A percentile compares a stretch with the other conserved stretches of the same genome.
Conservation (phyloP, 2,329 filamentous ascomycete species). For the Calonectria leucothoes region DNA sequence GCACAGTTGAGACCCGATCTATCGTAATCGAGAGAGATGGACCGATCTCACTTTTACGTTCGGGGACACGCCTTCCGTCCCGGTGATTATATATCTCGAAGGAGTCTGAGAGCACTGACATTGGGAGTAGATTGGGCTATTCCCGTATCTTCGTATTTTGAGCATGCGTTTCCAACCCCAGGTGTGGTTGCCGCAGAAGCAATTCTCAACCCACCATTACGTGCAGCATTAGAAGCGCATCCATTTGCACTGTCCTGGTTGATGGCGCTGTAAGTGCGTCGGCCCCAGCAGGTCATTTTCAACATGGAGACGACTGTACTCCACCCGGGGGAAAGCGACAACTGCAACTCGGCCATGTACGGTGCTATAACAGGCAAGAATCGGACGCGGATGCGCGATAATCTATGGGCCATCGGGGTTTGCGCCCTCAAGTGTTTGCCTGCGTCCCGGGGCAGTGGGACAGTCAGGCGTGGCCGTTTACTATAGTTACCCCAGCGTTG, state of each 20-base stretch:
- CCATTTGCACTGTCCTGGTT: not conserved
- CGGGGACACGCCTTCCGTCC: not conserved
- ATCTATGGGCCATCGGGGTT: not conserved
- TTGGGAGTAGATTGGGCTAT: not conserved
- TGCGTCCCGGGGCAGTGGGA: not conserved
- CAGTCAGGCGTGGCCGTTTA: not conserved
- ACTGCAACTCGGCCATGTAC: not conserved
- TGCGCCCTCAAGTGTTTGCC: not conserved
- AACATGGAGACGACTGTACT: not conserved
- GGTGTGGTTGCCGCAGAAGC: conserved; percentile 8
- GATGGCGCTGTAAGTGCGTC: not conserved
- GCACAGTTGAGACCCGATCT: not conserved
- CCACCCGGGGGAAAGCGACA: not conserved
- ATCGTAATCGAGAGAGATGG: not conserved
- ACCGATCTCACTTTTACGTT: not conserved
- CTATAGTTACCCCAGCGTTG: conserved; percentile 18
- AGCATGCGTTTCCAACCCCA: not conserved
- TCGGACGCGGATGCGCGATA: not conserved
- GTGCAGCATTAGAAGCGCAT: not conserved
- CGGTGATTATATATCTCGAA: conserved; percentile 7
- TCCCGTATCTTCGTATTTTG: not conserved
- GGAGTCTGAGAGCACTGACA: not conserved
- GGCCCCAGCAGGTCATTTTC: not conserved
- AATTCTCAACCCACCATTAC: conserved; percentile 11
- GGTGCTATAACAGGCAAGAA: not conserved